A percentile compares a stretch with the other conserved stretches of the same genome.
Conservation (phyloP, 192 early-diverging fungal genomes). For the Linnemannia zychae region DNA sequence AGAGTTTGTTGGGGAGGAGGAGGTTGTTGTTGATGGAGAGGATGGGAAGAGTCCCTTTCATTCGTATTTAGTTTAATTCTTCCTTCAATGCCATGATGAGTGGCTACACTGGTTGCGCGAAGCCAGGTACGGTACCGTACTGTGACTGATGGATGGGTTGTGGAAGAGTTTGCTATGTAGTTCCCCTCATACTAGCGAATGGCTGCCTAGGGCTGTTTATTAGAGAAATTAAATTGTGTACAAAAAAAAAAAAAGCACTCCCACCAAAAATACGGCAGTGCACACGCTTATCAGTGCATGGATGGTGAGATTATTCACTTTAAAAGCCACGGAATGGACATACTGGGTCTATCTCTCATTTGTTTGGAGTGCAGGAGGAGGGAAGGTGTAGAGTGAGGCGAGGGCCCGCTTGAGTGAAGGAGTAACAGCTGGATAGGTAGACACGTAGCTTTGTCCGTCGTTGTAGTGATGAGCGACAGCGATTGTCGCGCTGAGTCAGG, state of each 20-base stretch:
- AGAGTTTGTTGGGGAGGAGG: not conserved
- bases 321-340: no score
- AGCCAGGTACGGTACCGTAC: not conserved
- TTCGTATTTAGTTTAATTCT: not conserved
- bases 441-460: no score
- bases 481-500: no score
- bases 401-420: no score
- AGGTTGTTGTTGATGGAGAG: not conserved
- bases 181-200: not conserved
- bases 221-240: not conserved
- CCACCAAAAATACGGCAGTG: not conserved
- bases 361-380: no score
- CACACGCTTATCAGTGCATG: no score
- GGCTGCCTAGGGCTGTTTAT: not conserved
- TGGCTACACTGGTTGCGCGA: not conserved
- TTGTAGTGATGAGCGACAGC: no score
- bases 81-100: not conserved
- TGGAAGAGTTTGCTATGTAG: not conserved
- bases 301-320: no score
- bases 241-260: not conserved
- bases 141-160: not conserved
- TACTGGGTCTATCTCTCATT: no score
- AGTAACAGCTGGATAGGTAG: no score
- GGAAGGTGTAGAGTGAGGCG: no score
- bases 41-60: not conserved